phyloP scores from a whole-genome alignment of 2,329 filamentous ascomycete species.

The Neofusicoccum cordaticola region DNA sequence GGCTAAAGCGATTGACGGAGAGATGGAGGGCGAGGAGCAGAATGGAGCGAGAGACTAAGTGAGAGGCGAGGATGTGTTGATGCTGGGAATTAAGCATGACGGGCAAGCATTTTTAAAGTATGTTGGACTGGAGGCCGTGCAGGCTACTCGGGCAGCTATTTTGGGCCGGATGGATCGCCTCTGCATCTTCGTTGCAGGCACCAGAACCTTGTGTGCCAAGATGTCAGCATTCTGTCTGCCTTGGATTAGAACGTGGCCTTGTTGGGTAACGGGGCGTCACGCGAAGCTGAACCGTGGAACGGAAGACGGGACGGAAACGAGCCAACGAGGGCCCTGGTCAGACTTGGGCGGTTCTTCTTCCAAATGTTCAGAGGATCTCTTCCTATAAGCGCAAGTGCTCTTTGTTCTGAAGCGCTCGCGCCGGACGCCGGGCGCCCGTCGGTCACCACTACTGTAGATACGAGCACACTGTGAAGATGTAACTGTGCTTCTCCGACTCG shows the following conservation, averaged over 20 bases:
- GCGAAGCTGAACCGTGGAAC: conserved; percentile 10
- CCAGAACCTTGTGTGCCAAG: background rate
- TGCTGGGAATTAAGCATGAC: background rate
- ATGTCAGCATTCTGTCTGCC: background rate
- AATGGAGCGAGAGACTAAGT: background rate
- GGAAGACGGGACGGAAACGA: conserved; percentile 1
- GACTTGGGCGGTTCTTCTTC: background rate
- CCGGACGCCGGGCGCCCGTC: background rate
- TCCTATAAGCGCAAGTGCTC: background rate
- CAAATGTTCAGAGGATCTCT: background rate
- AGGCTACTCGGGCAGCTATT: background rate
- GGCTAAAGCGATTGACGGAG: background rate
- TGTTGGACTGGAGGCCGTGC: background rate
- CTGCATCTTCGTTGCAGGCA: background rate
- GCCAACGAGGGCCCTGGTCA: background rate
- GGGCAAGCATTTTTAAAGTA: background rate
- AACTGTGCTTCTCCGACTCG: background rate
- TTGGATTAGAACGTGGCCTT: conserved; percentile 1
- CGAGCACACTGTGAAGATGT: background rate
- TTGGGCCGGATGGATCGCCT: background rate
- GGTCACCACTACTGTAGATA: background rate
- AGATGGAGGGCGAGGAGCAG: background rate
- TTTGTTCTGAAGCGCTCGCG: background rate
- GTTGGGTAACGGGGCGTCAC: background rate
- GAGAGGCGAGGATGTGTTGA: background rate